These are phyloP conservation scores for Metschnikowia shivogae DNA, from an alignment of 805 yeast genomes.

Conservation along the genomic window DNA sequence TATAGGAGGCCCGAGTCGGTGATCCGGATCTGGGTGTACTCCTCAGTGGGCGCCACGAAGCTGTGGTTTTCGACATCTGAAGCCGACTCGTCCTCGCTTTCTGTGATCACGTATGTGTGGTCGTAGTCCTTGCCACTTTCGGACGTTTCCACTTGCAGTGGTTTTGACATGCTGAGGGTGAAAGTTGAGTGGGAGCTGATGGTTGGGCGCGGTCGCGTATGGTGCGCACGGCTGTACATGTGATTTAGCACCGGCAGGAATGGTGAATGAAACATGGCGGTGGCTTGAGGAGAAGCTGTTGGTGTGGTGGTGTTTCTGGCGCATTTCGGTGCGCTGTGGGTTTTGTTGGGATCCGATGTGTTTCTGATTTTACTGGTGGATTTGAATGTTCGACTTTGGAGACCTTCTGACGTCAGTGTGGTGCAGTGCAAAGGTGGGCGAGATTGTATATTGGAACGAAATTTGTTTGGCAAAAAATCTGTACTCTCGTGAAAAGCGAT, in stretches of 20 bases:
- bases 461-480: too few relatives aligned
- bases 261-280: too few relatives aligned
- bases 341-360: too few relatives aligned
- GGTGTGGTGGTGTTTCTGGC: too few relatives aligned
- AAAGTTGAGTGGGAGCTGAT: neutral
- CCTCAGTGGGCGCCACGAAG: neutral
- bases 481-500: too few relatives aligned
- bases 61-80: neutral
- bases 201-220: neutral
- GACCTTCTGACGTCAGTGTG: too few relatives aligned
- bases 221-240: neutral
- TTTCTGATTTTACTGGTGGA: too few relatives aligned
- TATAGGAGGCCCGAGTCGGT: slow-evolving; percentile 3
- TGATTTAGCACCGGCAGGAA: neutral
- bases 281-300: too few relatives aligned
- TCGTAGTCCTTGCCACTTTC: slow-evolving; percentile 32
- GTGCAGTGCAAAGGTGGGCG: too few relatives aligned
- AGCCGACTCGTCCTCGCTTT: slow-evolving; percentile 3
- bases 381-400: too few relatives aligned
- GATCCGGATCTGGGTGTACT: neutral
- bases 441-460: too few relatives aligned
- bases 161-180: neutral
- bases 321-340: too few relatives aligned
- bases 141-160: neutral
- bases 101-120: slow-evolving; percentile 27